phyloP scores from a whole-genome alignment of 2,329 filamentous ascomycete genomes.

The Thermoascus crustaceus region DNA sequence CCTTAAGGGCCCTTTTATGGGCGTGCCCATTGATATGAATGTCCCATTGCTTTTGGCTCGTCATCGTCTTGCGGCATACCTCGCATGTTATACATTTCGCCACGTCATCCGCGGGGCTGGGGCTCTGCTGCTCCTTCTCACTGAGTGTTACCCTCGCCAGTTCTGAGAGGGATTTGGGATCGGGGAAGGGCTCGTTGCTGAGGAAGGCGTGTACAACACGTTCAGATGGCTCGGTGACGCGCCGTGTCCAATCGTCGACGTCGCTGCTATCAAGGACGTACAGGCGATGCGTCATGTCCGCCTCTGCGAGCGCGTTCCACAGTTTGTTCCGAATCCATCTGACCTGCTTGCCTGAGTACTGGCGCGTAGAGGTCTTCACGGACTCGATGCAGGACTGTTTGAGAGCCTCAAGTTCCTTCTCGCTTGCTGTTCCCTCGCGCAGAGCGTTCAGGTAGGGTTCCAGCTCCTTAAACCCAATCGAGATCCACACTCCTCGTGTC shows the following conservation, averaged over 20 bases:
- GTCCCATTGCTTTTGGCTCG: conserved; percentile 51
- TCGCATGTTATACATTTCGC: conserved; percentile 55
- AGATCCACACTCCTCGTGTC: conserved; percentile 85
- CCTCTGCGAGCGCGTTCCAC: conserved; percentile 56
- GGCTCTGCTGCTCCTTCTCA: conserved; percentile 42
- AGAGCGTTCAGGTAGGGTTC: conserved; percentile 57
- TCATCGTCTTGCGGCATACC: conserved; percentile 53
- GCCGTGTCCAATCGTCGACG: conserved; percentile 49
- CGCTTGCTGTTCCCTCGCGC: conserved; percentile 16
- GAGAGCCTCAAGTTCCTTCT: conserved; percentile 45
- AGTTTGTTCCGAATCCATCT: conserved; percentile 83
- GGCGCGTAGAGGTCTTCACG: conserved; percentile 74
- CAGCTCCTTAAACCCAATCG: conserved; percentile 93
- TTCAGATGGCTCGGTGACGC: conserved; percentile 60
- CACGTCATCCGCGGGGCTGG: conserved; percentile 31
- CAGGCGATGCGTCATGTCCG: conserved; percentile 48
- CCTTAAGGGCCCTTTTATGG: conserved; percentile 52
- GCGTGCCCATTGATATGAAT: conserved; percentile 47
- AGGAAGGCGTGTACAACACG: conserved; percentile 59
- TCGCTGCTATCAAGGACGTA: conserved; percentile 79
- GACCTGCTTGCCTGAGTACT: conserved; percentile 78
- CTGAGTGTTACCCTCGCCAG: conserved; percentile 50
- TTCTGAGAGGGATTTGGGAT: conserved; percentile 49
- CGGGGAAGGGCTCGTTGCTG: conserved; percentile 44
- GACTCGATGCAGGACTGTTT: conserved; percentile 57